These are phyloP conservation scores for Xylaria hypoxylon DNA, from an alignment of 2,329 filamentous ascomycete genomes.

Conservation along the genomic window DNA sequence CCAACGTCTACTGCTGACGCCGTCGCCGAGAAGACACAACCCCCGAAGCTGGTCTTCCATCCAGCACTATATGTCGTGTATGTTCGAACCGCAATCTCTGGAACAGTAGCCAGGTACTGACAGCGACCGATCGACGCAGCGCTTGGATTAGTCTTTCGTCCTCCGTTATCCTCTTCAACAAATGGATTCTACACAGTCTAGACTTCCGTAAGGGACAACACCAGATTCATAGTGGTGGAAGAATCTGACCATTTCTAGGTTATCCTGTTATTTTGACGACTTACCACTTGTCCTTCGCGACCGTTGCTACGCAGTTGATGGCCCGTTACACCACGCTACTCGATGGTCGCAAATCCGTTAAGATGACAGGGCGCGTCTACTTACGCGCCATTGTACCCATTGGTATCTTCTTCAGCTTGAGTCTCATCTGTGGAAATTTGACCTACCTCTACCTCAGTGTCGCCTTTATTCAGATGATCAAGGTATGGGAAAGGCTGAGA, in stretches of 20 bases:
- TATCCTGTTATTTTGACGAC: conserved; percentile 88
- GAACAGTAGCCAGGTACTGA: conserved; percentile 16
- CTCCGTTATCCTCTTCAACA: conserved; percentile 98
- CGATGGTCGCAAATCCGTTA: conserved; percentile 93
- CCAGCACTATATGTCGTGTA: conserved; percentile 86
- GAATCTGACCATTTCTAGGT: conserved; percentile 58
- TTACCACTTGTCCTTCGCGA: conserved; percentile 95
- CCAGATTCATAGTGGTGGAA: background rate
- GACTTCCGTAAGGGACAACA: conserved; percentile 75
- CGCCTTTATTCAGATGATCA: conserved; percentile 99
- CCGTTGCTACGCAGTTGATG: conserved; percentile 92
- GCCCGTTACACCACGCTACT: conserved; percentile 89
- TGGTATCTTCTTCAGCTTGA: conserved; percentile 94
- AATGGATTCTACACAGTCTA: conserved; percentile 91
- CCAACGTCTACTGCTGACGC: conserved; percentile 85
- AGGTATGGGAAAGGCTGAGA: conserved; percentile 64
- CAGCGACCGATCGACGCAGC: conserved; percentile 59
- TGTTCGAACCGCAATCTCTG: conserved; percentile 48
- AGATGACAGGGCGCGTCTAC: conserved; percentile 96
- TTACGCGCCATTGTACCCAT: conserved; percentile 94
- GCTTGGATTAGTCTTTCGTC: conserved; percentile 94
- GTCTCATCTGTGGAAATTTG: conserved; percentile 95
- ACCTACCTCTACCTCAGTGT: conserved; percentile 96
- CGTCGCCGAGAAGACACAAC: conserved; percentile 66
- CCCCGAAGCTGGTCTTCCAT: conserved; percentile 74